A percentile compares a stretch with the other conserved stretches of the same genome.
Evolutionary conservation across 1,284 basidiomycete genomes (phyloP).

Genomic region (Xerocomus nothofagi): DNA sequence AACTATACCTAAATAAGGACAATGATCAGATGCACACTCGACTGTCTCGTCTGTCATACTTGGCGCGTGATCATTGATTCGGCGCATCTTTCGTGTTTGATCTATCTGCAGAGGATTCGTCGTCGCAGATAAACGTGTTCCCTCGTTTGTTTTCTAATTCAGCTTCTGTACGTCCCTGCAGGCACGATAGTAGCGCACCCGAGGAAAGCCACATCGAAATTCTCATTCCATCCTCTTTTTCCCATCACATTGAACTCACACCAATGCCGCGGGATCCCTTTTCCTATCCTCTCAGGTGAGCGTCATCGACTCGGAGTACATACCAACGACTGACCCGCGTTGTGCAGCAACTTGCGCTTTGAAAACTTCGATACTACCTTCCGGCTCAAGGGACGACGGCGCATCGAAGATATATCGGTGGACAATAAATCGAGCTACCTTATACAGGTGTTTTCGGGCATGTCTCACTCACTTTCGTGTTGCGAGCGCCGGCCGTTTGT

Average conservation of each 20-base stretch:
- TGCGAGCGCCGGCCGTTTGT: constrained; percentile 21
- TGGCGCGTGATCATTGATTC: constrained; percentile 62
- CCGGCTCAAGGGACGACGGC: constrained; percentile 21
- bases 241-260: not conserved
- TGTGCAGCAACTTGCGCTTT: no score
- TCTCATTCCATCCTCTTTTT: not conserved
- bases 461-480: constrained; percentile 31
- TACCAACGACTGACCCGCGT: constrained; percentile 18
- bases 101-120: constrained; percentile 41
- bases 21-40: no score
- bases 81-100: constrained; percentile 52
- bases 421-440: constrained; percentile 26
- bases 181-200: constrained; percentile 54
- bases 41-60: no score
- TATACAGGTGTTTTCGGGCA: constrained; percentile 34
- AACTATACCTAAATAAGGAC: no score
- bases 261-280: constrained; percentile 42
- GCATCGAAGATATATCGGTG: constrained; percentile 32
- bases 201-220: constrained; percentile 51
- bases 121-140: constrained; percentile 40
- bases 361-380: constrained; percentile 33
- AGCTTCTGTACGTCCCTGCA: constrained; percentile 12
- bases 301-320: no score
- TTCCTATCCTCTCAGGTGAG: constrained; percentile 51
- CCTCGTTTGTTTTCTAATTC: not conserved